These are phyloP conservation scores for Fusarium tjaetaba DNA, from an alignment of 2,329 filamentous ascomycete species.

Conservation along the genomic window DNA sequence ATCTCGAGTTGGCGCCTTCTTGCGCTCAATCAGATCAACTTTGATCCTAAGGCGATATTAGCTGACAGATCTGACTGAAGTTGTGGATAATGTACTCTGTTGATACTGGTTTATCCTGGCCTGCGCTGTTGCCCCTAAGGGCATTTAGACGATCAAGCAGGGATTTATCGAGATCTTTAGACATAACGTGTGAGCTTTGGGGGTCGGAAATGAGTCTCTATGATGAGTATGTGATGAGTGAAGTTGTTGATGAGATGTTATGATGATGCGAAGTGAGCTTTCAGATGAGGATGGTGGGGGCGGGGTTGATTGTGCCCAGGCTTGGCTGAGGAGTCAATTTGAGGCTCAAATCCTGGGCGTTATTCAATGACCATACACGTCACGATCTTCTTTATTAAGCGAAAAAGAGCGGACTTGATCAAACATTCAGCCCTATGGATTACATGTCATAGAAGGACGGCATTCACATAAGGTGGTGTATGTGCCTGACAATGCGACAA, in stretches of 20 bases:
- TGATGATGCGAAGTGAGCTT: constrained; percentile 9
- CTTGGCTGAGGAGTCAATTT: constrained; percentile 6
- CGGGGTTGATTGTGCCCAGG: constrained; percentile 16
- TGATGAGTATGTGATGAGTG: neutral
- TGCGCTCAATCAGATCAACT: constrained; percentile 54
- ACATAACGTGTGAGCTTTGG: too few relatives aligned
- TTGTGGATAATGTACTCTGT: constrained; percentile 52
- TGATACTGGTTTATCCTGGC: constrained; percentile 47
- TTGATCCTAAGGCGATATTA: constrained; percentile 33
- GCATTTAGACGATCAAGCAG: constrained; percentile 66
- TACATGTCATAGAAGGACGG: neutral
- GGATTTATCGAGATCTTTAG: constrained; percentile 55
- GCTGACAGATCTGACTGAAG: neutral
- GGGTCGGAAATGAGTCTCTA: too few relatives aligned
- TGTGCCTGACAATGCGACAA: neutral
- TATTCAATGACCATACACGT: neutral
- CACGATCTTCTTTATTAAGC: neutral
- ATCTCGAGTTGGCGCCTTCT: constrained; percentile 57
- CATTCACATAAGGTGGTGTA: too few relatives aligned
- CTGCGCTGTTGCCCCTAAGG: constrained; percentile 52
- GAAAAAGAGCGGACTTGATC: neutral
- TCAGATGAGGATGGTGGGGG: constrained; percentile 25
- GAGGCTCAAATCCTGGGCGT: neutral
- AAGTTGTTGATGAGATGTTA: constrained; percentile 4
- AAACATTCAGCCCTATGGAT: neutral